Evolutionary conservation across 495 filamentous ascomycete genomes (phyloP).

Genomic region (Trichocladium antarcticum): DNA sequence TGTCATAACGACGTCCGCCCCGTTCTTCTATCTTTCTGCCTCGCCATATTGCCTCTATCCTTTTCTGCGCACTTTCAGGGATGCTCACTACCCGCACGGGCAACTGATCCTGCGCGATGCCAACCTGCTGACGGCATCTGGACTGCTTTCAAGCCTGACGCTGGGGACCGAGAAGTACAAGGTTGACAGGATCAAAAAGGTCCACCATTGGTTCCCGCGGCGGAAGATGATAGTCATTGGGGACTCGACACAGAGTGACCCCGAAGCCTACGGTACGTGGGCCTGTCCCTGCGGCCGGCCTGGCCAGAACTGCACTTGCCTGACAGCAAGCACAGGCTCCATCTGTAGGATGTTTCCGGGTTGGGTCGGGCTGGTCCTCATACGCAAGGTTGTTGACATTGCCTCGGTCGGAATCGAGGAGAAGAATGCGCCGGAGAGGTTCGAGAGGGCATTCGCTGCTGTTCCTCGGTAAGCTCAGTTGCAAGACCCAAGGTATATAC

Average conservation of each 20-base stretch:
- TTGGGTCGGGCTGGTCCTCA: conserved; percentile 73
- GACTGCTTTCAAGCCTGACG: conserved; percentile 69
- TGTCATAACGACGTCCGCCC: conserved; percentile 44
- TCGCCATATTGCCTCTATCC: conserved; percentile 92
- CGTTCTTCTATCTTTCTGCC: conserved; percentile 89
- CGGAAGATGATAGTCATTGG: conserved; percentile 75
- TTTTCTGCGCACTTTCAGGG: conserved; percentile 65
- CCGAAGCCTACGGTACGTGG: conserved; percentile 72
- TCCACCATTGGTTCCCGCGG: conserved; percentile 63
- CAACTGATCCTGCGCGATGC: conserved; percentile 76
- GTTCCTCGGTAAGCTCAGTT: conserved; percentile 39
- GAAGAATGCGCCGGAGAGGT: conserved; percentile 63
- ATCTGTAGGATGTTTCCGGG: conserved; percentile 42
- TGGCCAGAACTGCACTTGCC: too few species aligned
- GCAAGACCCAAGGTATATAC: background rate
- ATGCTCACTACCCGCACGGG: conserved; percentile 59
- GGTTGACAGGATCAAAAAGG: conserved; percentile 62
- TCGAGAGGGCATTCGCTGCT: conserved; percentile 71
- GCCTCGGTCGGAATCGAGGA: conserved; percentile 53
- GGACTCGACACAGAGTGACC: conserved; percentile 84
- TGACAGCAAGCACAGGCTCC: conserved; percentile 15
- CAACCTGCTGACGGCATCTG: conserved; percentile 73
- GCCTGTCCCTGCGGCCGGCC: background rate
- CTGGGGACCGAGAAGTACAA: conserved; percentile 82
- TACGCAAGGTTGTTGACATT: conserved; percentile 72